phyloP scores from a whole-genome alignment of 139 green algal species.

The Edaphochlamys debaryana region DNA sequence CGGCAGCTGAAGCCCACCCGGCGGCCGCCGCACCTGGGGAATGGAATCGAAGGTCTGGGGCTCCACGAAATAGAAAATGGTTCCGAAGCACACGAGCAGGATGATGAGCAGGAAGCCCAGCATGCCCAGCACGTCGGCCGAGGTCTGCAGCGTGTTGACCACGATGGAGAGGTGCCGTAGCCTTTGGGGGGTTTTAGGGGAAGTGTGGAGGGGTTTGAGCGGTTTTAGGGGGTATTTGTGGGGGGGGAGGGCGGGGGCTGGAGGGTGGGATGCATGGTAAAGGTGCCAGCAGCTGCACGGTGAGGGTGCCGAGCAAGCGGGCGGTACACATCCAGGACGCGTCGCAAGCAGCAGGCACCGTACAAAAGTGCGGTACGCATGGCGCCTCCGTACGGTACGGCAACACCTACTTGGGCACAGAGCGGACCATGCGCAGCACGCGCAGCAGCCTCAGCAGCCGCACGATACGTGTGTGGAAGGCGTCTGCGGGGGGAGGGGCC shows the following conservation, averaged over 20 bases:
- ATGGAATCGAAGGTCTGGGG: conserved; percentile 11
- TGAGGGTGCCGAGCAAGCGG: too few relatives aligned
- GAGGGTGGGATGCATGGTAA: not conserved
- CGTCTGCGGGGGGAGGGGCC: not conserved
- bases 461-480: conserved; percentile 29
- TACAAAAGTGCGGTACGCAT: too few relatives aligned
- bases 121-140: conserved; percentile 78
- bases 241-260: too few relatives aligned
- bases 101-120: conserved; percentile 66
- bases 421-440: conserved; percentile 40
- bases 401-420: conserved; percentile 3
- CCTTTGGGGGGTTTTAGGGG: not conserved
- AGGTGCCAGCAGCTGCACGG: too few relatives aligned
- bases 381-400: too few relatives aligned
- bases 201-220: not conserved
- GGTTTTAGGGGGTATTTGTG: not conserved
- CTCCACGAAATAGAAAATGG: conserved; percentile 37
- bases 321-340: too few relatives aligned
- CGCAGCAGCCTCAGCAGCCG: conserved; percentile 37
- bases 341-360: too few relatives aligned
- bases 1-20: not conserved
- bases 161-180: conserved; percentile 25
- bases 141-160: conserved; percentile 54
- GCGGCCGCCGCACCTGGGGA: not conserved
- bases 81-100: conserved; percentile 28